These are phyloP conservation scores for Salix koriyanagi DNA, from an alignment of 345 rosid genomes.

Conservation along the genomic window DNA sequence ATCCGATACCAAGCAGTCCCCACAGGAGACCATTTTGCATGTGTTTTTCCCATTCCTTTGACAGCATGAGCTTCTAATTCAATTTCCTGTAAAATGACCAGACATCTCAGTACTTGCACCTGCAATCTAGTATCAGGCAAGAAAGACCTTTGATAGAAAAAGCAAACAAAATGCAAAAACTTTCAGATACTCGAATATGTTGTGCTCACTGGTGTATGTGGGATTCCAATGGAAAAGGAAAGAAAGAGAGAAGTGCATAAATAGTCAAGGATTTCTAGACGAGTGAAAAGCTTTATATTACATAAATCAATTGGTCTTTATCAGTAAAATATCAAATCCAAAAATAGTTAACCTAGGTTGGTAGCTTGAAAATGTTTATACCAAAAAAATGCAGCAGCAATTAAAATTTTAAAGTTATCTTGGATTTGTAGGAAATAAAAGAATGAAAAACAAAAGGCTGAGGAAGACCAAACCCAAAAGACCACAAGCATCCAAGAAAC, in stretches of 20 bases:
- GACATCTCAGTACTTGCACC: background rate
- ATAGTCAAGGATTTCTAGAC: background rate
- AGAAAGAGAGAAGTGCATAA: no score
- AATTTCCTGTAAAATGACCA: slow-evolving; percentile 55
- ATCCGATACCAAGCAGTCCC: slow-evolving; percentile 93
- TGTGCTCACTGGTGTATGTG: background rate
- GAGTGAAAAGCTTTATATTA: background rate
- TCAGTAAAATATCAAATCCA: background rate
- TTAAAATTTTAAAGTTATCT: background rate
- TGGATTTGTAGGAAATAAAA: background rate
- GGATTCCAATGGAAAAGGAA: background rate
- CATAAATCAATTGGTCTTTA: background rate
- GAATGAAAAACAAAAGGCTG: background rate
- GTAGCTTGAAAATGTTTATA: background rate
- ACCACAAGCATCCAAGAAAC: background rate
- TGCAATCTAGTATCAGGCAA: background rate
- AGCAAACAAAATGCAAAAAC: background rate
- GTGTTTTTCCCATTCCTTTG: slow-evolving; percentile 87
- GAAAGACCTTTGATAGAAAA: background rate
- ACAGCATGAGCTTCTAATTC: slow-evolving; percentile 95
- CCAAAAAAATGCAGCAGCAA: background rate
- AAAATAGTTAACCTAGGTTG: background rate
- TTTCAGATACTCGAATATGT: background rate
- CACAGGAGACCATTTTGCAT: slow-evolving; percentile 98
- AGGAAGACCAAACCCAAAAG: background rate